phyloP scores from a whole-genome alignment of 495 filamentous ascomycete species.

The Aspergillus campestris region DNA sequence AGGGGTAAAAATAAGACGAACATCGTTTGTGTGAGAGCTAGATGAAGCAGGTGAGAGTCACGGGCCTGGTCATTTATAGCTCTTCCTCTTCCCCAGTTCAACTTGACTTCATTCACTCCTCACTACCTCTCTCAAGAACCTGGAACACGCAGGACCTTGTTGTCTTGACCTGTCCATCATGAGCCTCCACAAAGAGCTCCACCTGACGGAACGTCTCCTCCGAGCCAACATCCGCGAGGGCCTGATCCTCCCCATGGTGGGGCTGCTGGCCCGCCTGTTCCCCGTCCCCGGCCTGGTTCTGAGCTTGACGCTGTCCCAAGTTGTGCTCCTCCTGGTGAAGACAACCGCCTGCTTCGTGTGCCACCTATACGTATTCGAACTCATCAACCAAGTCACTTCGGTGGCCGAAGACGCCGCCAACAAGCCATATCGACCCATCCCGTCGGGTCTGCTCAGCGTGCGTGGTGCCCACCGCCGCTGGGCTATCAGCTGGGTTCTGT shows the following conservation, averaged over 20 bases:
- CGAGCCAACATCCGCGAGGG: not conserved
- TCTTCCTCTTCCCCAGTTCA: too few relatives aligned
- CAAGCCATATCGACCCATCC: conserved; percentile 5
- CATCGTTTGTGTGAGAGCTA: too few relatives aligned
- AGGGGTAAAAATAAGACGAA: too few relatives aligned
- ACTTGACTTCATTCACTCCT: too few relatives aligned
- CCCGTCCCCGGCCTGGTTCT: not conserved
- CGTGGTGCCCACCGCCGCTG: not conserved
- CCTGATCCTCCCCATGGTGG: not conserved
- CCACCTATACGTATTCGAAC: conserved; percentile 2
- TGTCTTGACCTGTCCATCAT: not conserved
- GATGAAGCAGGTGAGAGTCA: too few relatives aligned
- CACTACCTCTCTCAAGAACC: too few relatives aligned
- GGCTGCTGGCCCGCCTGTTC: not conserved
- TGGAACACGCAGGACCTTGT: not conserved
- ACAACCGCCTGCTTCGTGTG: not conserved
- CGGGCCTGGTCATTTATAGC: too few relatives aligned
- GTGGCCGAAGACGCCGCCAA: conserved; percentile 2
- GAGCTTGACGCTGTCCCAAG: not conserved
- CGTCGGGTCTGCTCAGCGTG: not conserved
- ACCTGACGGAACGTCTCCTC: not conserved
- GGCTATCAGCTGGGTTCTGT: too few relatives aligned
- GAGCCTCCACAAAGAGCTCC: not conserved
- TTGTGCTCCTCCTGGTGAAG: not conserved
- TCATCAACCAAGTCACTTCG: conserved; percentile 2